Percentiles rank a stretch among this genome's conserved stretches.
Evolutionary conservation across 768 basidiomycete genomes (phyloP).

Genomic region (Coprinopsis sp.): DNA sequence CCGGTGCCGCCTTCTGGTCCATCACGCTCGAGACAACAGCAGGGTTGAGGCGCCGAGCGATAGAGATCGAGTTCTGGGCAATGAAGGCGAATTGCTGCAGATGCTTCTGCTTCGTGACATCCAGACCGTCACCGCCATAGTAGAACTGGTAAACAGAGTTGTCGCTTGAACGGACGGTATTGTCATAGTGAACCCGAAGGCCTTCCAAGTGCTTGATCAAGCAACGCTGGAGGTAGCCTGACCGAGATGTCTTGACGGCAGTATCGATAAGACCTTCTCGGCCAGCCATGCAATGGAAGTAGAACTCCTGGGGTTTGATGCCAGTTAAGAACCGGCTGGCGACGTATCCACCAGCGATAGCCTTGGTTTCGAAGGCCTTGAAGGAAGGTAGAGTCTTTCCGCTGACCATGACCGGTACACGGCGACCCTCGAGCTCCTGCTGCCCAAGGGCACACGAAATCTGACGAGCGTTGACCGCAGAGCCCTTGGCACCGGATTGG

Average conservation of each 20-base stretch:
- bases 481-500: conserved; percentile 95
- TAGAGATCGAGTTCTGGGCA: conserved; percentile 75
- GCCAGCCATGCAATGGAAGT: conserved; percentile 99
- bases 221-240: conserved; percentile 96
- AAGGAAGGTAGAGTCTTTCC: conserved; percentile 98
- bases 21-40: conserved; percentile 50
- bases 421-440: conserved; percentile 96
- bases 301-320: conserved; percentile 97
- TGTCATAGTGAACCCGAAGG: conserved; percentile 93
- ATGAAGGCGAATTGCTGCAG: conserved; percentile 92
- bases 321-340: conserved; percentile 98
- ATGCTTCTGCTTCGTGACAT: conserved; percentile 97
- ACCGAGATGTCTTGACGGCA: conserved; percentile 97
- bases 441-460: conserved; percentile 98
- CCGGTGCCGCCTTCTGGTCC: conserved; percentile 60
- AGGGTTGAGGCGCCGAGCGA: conserved; percentile 70
- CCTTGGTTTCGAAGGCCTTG: conserved; percentile 95
- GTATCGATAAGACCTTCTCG: conserved; percentile 99
- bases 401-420: conserved; percentile 98
- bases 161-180: conserved; percentile 95
- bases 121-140: conserved; percentile 94
- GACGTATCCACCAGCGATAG: conserved; percentile 96
- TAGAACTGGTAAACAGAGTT: conserved; percentile 91
- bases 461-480: conserved; percentile 93
- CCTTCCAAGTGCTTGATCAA: conserved; percentile 98